A percentile compares a stretch with the other conserved stretches of the same genome.
Evolutionary conservation across 2,329 filamentous ascomycete species (phyloP).

Genomic region (Penicillium sp.): DNA sequence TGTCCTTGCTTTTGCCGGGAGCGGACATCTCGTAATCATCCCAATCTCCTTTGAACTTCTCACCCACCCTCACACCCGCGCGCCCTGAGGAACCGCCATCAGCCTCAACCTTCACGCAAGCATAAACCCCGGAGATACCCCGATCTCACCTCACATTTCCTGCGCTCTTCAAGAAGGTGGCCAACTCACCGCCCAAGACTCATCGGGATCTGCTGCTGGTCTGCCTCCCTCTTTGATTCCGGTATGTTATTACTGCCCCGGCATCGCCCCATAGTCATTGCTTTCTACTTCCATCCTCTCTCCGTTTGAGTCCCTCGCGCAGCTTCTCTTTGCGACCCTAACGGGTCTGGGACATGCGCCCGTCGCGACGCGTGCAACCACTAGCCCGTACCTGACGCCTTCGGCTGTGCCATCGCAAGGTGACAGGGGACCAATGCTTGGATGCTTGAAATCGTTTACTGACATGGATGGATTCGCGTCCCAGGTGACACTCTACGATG

Average conservation of each 20-base stretch:
- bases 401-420: slow-evolving; percentile 14
- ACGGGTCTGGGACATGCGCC: slow-evolving; percentile 8
- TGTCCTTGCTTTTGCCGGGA: slow-evolving; percentile 13
- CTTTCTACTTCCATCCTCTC: background rate
- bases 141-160: background rate
- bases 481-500: slow-evolving; percentile 28
- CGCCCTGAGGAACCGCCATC: slow-evolving; percentile 9
- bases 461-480: slow-evolving; percentile 1
- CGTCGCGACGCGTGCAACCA: slow-evolving; percentile 20
- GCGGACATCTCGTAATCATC: slow-evolving; percentile 22
- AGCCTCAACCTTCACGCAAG: slow-evolving; percentile 4
- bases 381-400: slow-evolving; percentile 5
- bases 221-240: slow-evolving; percentile 13
- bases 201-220: background rate
- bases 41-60: slow-evolving; percentile 20
- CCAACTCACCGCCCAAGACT: background rate
- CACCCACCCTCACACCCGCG: slow-evolving; percentile 8
- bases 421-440: background rate
- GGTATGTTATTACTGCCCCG: slow-evolving; percentile 18
- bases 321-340: background rate
- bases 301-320: slow-evolving; percentile 2
- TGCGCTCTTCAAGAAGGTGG: background rate
- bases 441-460: slow-evolving; percentile 5
- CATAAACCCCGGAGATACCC: background rate
- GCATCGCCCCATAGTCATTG: slow-evolving; percentile 1